Evolutionary conservation across 805 yeast species (phyloP), one percentile per base, ranked within the genome.

Genomic region (Maudiozyma turicensis): DNA sequence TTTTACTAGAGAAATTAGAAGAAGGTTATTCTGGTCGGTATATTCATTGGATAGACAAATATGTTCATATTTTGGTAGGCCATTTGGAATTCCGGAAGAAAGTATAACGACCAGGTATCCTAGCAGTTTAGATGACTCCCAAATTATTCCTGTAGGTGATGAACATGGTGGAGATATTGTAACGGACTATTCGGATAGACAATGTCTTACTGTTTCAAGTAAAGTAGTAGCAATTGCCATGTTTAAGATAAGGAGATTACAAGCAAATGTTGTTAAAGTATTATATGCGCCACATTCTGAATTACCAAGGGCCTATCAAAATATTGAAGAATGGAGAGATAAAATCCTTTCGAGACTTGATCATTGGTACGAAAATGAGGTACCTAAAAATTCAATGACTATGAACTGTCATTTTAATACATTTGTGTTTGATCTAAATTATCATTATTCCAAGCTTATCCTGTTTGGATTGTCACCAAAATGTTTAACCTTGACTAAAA

Each of bases 11-110:
- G 97, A 89, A 59, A 66, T 84, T 64, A 72, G 95, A 50, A 72
- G 95, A 56, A 67, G 95, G 42, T 62, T 86, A 30, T 89, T 90
- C 58, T 89, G 97, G 97, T 84, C 95, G 63, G 80, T 91, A 1
- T 89, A 89, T 62, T 77, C 90, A 1, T 66, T 90, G 48, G 97
- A 89, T 63, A 68, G 96, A 28, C 95, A 88, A 61, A 80, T 87
- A 8, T 84, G 95, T 61, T 81, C 89, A 42, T 88, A 88, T 60
- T 70, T 89, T 46, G 95, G 95, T 0, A 73, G 96, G 38, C 96
- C 96, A 0, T 82, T 84, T 54, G 93, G 95, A 0, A 83, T 89
- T 1, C 93, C 95, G 0, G 96, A 89, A 56, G 89, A 84, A 54
- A 75, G 81, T 46, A 78, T 88, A 42, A 74, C 78, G 46, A 82